A percentile compares a stretch with the other conserved stretches of the same genome.
Evolutionary conservation across 2,329 filamentous ascomycete species (phyloP).

Genomic region (Cadophora malorum): DNA sequence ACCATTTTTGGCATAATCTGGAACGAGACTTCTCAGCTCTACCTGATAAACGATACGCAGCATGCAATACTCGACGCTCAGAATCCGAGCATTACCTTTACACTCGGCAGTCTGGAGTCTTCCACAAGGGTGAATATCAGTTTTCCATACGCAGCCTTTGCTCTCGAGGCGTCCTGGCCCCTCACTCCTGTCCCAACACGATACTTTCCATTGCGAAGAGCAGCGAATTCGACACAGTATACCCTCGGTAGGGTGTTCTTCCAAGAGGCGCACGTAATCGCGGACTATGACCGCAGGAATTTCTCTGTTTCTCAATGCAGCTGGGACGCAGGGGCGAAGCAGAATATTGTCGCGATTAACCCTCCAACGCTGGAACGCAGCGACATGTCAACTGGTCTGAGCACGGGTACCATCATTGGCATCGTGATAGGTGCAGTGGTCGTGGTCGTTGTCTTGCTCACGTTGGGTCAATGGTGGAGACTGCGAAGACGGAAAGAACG

Average conservation of each 20-base stretch:
- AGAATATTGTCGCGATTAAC: conserved; percentile 30
- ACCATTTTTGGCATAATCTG: conserved; percentile 46
- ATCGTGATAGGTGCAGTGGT: conserved; percentile 23
- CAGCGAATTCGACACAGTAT: conserved; percentile 46
- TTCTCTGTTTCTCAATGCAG: conserved; percentile 49
- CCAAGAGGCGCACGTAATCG: conserved; percentile 46
- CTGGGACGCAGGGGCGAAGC: conserved; percentile 46
- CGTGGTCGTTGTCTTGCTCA: conserved; percentile 2
- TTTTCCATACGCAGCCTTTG: conserved; percentile 48
- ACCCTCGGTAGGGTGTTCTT: conserved; percentile 48
- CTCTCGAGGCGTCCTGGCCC: conserved; percentile 46
- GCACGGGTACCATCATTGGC: conserved; percentile 23
- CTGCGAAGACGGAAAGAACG: conserved; percentile 1
- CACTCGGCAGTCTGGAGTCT: conserved; percentile 41
- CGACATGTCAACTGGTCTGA: conserved; percentile 2
- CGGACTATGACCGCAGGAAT: conserved; percentile 48
- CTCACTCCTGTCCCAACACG: conserved; percentile 33
- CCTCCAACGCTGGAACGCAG: neutral
- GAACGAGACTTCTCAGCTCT: conserved; percentile 46
- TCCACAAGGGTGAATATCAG: conserved; percentile 41
- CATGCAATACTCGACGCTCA: conserved; percentile 37
- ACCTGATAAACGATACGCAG: conserved; percentile 42
- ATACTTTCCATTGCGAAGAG: conserved; percentile 49
- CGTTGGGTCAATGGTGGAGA: conserved; percentile 15
- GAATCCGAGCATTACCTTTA: conserved; percentile 47